phyloP scores from a whole-genome alignment of 495 filamentous ascomycete genomes.

The Hypoxylon intermedium region DNA sequence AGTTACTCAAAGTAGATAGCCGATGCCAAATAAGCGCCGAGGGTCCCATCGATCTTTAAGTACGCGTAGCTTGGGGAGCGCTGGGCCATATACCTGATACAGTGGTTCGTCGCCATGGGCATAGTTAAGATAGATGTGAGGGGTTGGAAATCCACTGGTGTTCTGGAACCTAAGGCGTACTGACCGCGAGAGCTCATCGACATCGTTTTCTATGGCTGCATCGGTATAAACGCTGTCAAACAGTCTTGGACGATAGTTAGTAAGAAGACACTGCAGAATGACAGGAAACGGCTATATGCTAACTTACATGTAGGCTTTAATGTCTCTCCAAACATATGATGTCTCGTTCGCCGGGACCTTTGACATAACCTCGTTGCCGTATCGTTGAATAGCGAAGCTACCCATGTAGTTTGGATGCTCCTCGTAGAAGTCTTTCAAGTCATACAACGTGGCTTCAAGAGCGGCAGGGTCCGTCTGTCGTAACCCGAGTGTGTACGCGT shows the following conservation, averaged over 20 bases:
- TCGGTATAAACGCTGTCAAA: slow-evolving; percentile 7
- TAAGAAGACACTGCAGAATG: neutral
- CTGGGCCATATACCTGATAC: slow-evolving; percentile 34
- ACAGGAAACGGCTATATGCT: neutral
- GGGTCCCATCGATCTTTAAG: slow-evolving; percentile 37
- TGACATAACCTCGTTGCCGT: slow-evolving; percentile 27
- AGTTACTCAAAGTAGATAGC: too few species aligned
- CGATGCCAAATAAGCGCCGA: neutral
- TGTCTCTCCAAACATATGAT: slow-evolving; percentile 44
- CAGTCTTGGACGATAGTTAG: neutral
- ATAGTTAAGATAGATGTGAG: slow-evolving; percentile 47
- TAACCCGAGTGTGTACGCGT: slow-evolving; percentile 19
- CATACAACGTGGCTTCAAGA: slow-evolving; percentile 10
- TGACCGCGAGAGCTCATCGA: neutral
- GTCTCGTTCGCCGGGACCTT: slow-evolving; percentile 34
- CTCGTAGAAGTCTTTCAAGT: slow-evolving; percentile 23
- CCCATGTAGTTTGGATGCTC: slow-evolving; percentile 16
- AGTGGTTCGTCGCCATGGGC: slow-evolving; percentile 48
- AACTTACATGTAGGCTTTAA: slow-evolving; percentile 41
- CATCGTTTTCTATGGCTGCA: neutral
- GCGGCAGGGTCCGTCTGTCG: slow-evolving; percentile 1
- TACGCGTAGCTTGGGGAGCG: slow-evolving; percentile 35
- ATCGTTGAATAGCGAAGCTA: slow-evolving; percentile 2
- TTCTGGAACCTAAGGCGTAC: slow-evolving; percentile 26
- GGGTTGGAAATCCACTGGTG: slow-evolving; percentile 30